These are phyloP conservation scores for Cladophialophora carrionii DNA, from an alignment of 2,329 filamentous ascomycete species.

Conservation along the genomic window DNA sequence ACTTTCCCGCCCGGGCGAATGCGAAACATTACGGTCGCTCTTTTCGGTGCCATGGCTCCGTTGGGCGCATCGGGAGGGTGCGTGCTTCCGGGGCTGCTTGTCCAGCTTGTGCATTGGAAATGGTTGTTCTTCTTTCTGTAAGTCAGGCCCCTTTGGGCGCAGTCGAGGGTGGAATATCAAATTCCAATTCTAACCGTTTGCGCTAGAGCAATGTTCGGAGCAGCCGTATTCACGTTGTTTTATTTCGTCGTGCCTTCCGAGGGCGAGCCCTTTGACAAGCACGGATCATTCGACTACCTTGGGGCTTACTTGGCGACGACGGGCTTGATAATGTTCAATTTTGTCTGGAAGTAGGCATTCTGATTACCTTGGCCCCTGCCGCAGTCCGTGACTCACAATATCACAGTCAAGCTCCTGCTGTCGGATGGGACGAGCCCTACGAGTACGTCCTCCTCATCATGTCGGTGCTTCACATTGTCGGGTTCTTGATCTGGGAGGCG, in stretches of 20 bases:
- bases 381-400: not conserved
- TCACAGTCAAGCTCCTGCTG: constrained; percentile 50
- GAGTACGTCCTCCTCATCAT: constrained; percentile 48
- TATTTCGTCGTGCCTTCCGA: constrained; percentile 42
- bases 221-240: constrained; percentile 37
- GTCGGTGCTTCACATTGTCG: constrained; percentile 44
- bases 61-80: constrained; percentile 52
- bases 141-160: constrained; percentile 19
- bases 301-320: constrained; percentile 48
- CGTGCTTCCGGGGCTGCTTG: constrained; percentile 49
- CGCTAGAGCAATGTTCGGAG: constrained; percentile 38
- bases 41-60: constrained; percentile 55
- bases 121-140: constrained; percentile 51
- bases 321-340: constrained; percentile 54
- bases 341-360: constrained; percentile 54
- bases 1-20: constrained; percentile 53
- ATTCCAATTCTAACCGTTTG: not conserved
- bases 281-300: constrained; percentile 48
- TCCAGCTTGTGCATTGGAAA: constrained; percentile 45
- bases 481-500: constrained; percentile 50
- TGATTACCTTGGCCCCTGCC: not conserved
- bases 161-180: too few species aligned
- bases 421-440: constrained; percentile 52
- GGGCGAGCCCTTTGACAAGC: constrained; percentile 41
- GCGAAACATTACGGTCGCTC: constrained; percentile 47